These are phyloP conservation scores for Taphrina pruni DNA, from an alignment of 1,139 yeast genomes.

Conservation along the genomic window DNA sequence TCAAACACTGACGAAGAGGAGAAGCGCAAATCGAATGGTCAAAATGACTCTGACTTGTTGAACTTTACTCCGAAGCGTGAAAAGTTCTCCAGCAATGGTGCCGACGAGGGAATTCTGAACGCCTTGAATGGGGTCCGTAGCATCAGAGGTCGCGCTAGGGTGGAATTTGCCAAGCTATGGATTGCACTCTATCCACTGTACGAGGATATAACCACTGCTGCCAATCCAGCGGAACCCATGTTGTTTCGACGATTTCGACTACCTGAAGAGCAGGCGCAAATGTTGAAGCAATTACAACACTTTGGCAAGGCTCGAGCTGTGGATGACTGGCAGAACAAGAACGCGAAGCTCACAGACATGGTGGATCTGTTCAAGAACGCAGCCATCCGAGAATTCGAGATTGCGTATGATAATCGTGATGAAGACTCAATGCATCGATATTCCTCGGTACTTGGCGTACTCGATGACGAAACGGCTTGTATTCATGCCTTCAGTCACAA, in stretches of 20 bases:
- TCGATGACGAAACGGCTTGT: slow-evolving; percentile 56
- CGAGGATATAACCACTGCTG: slow-evolving; percentile 58
- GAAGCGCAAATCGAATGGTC: slow-evolving; percentile 5
- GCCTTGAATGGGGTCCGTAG: slow-evolving; percentile 52
- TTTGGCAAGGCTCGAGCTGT: slow-evolving; percentile 55
- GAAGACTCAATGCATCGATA: slow-evolving; percentile 53
- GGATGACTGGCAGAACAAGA: slow-evolving; percentile 52
- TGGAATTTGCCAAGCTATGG: slow-evolving; percentile 57
- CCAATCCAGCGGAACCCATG: slow-evolving; percentile 56
- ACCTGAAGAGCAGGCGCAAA: slow-evolving; percentile 48
- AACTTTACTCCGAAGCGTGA: slow-evolving; percentile 6
- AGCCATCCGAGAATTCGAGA: slow-evolving; percentile 71
- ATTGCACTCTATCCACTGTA: slow-evolving; percentile 58
- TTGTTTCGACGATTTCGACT: slow-evolving; percentile 58
- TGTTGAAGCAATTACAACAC: slow-evolving; percentile 46
- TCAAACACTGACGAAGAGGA: slow-evolving; percentile 46
- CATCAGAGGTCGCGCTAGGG: slow-evolving; percentile 57
- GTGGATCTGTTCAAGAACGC: slow-evolving; percentile 77
- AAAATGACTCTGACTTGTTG: slow-evolving; percentile 2
- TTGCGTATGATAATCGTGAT: slow-evolving; percentile 61
- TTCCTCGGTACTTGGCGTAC: slow-evolving; percentile 52
- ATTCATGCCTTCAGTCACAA: slow-evolving; percentile 59
- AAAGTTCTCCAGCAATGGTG: neutral
- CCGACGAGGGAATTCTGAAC: slow-evolving; percentile 43
- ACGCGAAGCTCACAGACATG: slow-evolving; percentile 62